phyloP scores from a whole-genome alignment of 495 filamentous ascomycete genomes.

The Margaritispora aquatica region DNA sequence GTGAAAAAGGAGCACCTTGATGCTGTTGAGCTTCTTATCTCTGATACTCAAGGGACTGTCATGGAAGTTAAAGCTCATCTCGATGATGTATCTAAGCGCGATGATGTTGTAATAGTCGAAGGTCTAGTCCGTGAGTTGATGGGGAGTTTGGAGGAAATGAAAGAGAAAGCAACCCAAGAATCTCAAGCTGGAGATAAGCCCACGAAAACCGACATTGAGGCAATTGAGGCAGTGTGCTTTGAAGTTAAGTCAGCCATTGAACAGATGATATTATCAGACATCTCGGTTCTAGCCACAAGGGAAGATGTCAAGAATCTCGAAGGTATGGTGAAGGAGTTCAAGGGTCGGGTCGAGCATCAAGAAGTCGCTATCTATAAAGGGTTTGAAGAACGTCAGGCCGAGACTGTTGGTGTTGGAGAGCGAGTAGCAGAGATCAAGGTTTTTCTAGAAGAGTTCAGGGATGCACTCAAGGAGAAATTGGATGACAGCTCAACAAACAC shows the following conservation, averaged over 20 bases:
- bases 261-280: constrained; percentile 60
- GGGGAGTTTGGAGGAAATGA: constrained; percentile 68
- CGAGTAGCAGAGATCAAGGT: constrained; percentile 44
- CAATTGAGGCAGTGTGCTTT: constrained; percentile 67
- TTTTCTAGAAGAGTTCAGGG: constrained; percentile 44
- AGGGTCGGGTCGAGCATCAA: constrained; percentile 59
- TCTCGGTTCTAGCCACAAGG: constrained; percentile 59
- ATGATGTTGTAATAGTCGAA: constrained; percentile 72
- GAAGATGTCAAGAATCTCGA: constrained; percentile 47
- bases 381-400: constrained; percentile 65
- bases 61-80: constrained; percentile 49
- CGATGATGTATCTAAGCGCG: constrained; percentile 61
- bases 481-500: constrained; percentile 43
- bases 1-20: constrained; percentile 74
- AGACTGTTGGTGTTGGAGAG: constrained; percentile 43
- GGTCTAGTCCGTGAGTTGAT: constrained; percentile 69
- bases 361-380: constrained; percentile 69
- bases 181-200: constrained; percentile 59
- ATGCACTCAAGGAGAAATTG: constrained; percentile 39
- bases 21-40: constrained; percentile 59
- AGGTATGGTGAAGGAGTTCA: constrained; percentile 61
- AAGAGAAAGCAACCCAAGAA: constrained; percentile 51
- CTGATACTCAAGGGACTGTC: constrained; percentile 65
- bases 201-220: constrained; percentile 72
- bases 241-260: constrained; percentile 74